These are phyloP conservation scores for Cryptosporidium sp. DNA, from an alignment of 169 alveolate species.

Conservation along the genomic window DNA sequence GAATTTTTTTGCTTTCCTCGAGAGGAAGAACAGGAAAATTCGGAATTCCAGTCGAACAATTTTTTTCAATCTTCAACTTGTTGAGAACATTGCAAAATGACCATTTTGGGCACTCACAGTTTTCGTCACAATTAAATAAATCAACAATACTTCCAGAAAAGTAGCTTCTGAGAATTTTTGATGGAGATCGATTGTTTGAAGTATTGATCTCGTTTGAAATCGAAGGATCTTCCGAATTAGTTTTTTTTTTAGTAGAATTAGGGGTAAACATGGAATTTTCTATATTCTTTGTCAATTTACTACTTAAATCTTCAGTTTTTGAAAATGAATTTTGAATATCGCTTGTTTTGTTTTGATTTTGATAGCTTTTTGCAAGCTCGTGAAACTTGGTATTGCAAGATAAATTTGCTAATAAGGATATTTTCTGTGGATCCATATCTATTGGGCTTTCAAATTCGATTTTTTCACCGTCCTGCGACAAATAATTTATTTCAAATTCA, in stretches of 20 bases:
- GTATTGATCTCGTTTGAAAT: neutral
- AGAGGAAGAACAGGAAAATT: constrained; percentile 22
- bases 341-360: neutral
- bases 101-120: constrained; percentile 50
- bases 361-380: neutral
- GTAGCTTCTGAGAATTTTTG: neutral
- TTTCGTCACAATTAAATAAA: constrained; percentile 10
- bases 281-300: neutral
- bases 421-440: constrained; percentile 15
- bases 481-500: neutral
- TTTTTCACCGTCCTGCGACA: neutral
- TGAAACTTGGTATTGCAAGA: constrained; percentile 17
- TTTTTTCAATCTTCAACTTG: constrained; percentile 11
- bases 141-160: neutral
- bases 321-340: neutral
- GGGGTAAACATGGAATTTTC: constrained; percentile 24
- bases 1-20: constrained; percentile 40
- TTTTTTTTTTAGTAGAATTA: neutral
- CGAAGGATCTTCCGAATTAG: neutral
- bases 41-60: constrained; percentile 1
- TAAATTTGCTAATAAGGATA: neutral
- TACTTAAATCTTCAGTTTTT: no score
- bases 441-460: neutral
- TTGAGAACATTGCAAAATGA: constrained; percentile 32
- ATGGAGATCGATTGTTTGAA: neutral